These are phyloP conservation scores for Sordariomycetes sp. DNA, from an alignment of 2,329 filamentous ascomycete species.

Conservation along the genomic window DNA sequence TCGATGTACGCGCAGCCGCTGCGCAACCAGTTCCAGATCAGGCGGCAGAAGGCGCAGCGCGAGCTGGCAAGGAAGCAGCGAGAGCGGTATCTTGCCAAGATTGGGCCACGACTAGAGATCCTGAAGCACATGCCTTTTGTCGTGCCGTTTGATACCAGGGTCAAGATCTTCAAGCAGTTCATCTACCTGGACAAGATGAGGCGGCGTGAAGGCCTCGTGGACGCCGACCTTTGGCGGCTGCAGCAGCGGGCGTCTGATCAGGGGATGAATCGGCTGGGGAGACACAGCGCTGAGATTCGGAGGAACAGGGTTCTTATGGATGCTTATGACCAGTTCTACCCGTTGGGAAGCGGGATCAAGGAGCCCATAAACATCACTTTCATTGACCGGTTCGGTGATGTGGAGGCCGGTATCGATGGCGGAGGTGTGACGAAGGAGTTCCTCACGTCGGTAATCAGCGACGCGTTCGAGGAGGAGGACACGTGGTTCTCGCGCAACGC, in stretches of 20 bases:
- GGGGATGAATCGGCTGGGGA: constrained; percentile 2
- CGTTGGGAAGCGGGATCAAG: constrained; percentile 70
- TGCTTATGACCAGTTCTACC: constrained; percentile 72
- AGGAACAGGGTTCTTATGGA: constrained; percentile 36
- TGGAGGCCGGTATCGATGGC: constrained; percentile 90
- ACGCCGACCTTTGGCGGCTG: constrained; percentile 24
- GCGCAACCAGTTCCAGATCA: constrained; percentile 46
- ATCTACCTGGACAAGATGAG: constrained; percentile 70
- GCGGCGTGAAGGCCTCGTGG: constrained; percentile 45
- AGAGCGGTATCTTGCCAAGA: constrained; percentile 59
- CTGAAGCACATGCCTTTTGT: constrained; percentile 94
- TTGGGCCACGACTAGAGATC: constrained; percentile 80
- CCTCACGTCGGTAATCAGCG: constrained; percentile 71
- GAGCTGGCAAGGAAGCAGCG: constrained; percentile 54
- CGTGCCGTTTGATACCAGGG: constrained; percentile 82
- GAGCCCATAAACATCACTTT: constrained; percentile 96
- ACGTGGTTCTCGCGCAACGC: constrained; percentile 66
- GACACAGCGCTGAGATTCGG: not conserved
- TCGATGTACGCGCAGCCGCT: constrained; percentile 21
- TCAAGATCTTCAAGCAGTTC: constrained; percentile 88
- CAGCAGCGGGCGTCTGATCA: not conserved
- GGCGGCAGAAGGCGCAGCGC: constrained; percentile 47
- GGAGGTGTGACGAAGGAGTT: constrained; percentile 98
- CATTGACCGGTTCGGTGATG: constrained; percentile 74
- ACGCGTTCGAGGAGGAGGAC: constrained; percentile 57